Conservation (phyloP, 1,284 basidiomycete species). For the Papiliotrema laurentii region DNA sequence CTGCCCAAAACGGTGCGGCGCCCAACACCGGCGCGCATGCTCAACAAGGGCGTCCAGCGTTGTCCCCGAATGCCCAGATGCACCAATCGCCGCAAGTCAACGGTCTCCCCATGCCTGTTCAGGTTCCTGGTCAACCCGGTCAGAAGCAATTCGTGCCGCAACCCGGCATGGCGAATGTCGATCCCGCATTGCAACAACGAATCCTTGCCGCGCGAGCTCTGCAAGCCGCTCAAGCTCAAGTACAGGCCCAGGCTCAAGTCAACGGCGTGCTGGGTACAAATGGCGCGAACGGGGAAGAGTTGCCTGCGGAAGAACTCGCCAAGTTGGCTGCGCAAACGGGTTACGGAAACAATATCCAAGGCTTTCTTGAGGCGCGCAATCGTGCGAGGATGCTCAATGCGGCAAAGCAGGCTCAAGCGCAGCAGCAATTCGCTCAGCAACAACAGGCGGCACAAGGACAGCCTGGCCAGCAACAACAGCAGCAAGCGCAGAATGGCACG, state of each 20-base stretch:
- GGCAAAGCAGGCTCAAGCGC: slow-evolving; percentile 19
- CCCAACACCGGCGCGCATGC: slow-evolving; percentile 6
- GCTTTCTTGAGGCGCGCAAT: slow-evolving; percentile 25
- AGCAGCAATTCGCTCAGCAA: slow-evolving; percentile 2
- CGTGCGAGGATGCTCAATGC: slow-evolving; percentile 18
- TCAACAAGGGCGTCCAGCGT: slow-evolving; percentile 9
- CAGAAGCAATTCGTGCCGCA: neutral
- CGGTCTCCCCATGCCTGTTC: slow-evolving; percentile 9
- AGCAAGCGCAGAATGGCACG: neutral
- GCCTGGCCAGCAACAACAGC: slow-evolving; percentile 6
- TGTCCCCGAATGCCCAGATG: slow-evolving; percentile 11
- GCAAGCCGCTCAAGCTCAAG: slow-evolving; percentile 13
- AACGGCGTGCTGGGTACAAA: neutral
- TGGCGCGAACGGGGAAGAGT: neutral
- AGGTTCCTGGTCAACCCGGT: slow-evolving; percentile 8
- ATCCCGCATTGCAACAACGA: slow-evolving; percentile 5
- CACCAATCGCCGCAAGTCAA: slow-evolving; percentile 23
- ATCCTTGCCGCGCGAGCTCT: slow-evolving; percentile 1
- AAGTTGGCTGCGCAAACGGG: slow-evolving; percentile 11
- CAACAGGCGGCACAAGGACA: slow-evolving; percentile 3
- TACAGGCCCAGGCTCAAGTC: slow-evolving; percentile 11
- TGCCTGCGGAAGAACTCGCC: neutral
- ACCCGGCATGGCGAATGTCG: neutral
- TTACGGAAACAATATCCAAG: slow-evolving; percentile 28
- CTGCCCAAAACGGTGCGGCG: slow-evolving; percentile 4